Evolutionary conservation across 306 rosid species (phyloP).

Genomic region (Benincasa hispida): DNA sequence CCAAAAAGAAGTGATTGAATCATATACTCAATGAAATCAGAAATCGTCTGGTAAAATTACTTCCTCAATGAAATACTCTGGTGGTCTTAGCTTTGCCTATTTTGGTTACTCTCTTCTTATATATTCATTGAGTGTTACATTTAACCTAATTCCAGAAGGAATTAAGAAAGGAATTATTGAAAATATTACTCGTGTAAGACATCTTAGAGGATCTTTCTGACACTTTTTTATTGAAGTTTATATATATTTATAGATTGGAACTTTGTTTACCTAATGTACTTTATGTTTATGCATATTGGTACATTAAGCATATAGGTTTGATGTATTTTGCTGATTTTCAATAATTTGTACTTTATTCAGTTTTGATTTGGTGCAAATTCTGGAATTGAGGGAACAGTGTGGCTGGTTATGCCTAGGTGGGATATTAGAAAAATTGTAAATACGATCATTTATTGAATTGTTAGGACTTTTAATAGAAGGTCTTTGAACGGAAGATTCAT

Average conservation of each 20-base stretch:
- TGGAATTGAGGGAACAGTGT: neutral
- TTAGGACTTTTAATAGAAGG: neutral
- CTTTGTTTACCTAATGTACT: neutral
- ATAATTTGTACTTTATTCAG: neutral
- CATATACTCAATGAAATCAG: neutral
- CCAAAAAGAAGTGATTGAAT: neutral
- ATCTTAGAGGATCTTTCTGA: neutral
- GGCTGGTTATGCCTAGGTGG: neutral
- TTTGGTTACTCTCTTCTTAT: neutral
- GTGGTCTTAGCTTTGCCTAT: neutral
- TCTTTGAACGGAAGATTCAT: neutral
- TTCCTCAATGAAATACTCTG: neutral
- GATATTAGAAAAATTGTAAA: neutral
- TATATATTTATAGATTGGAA: neutral
- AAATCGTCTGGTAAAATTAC: neutral
- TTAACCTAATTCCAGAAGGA: neutral
- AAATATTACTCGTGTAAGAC: neutral
- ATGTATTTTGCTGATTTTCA: neutral
- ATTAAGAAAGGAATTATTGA: neutral
- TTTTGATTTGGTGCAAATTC: neutral
- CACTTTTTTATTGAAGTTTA: neutral
- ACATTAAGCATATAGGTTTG: neutral
- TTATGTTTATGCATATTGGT: neutral
- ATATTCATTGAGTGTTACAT: neutral
- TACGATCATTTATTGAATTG: neutral